A percentile compares a stretch with the other conserved stretches of the same genome.
Evolutionary conservation across 768 basidiomycete species (phyloP).

Genomic region (Cubamyces lactineus): DNA sequence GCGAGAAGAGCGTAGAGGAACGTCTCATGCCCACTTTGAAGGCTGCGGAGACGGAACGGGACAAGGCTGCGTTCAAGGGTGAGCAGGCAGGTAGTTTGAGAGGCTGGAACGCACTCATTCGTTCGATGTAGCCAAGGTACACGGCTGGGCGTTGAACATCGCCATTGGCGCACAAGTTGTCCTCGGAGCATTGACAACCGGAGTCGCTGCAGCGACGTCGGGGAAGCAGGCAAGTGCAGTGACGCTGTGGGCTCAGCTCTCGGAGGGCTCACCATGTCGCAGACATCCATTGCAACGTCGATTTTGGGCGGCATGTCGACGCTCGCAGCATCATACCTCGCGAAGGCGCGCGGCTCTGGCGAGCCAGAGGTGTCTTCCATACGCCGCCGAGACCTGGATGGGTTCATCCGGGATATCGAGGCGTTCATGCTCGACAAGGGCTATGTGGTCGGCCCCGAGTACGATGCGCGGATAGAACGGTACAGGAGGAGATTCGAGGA

Average conservation of each 20-base stretch:
- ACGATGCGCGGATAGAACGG: slow-evolving; percentile 33
- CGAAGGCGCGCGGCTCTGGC: slow-evolving; percentile 66
- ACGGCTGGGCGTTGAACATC: slow-evolving; percentile 41
- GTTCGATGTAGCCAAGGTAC: slow-evolving; percentile 35
- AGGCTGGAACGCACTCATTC: neutral
- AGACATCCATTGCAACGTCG: slow-evolving; percentile 45
- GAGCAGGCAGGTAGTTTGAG: slow-evolving; percentile 18
- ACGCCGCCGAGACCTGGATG: slow-evolving; percentile 62
- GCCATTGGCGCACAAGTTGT: slow-evolving; percentile 68
- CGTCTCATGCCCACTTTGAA: slow-evolving; percentile 58
- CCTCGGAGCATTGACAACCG: slow-evolving; percentile 69
- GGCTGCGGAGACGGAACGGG: slow-evolving; percentile 48
- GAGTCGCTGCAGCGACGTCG: slow-evolving; percentile 54
- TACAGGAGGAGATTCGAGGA: slow-evolving; percentile 50
- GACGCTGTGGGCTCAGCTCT: neutral
- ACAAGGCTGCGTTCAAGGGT: slow-evolving; percentile 53
- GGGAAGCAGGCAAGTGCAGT: slow-evolving; percentile 25
- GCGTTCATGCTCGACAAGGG: slow-evolving; percentile 63
- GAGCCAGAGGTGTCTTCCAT: slow-evolving; percentile 68
- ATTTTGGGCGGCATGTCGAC: slow-evolving; percentile 65
- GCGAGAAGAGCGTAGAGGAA: slow-evolving; percentile 45
- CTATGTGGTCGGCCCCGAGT: slow-evolving; percentile 41
- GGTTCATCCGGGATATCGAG: slow-evolving; percentile 64
- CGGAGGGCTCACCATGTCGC: slow-evolving; percentile 31
- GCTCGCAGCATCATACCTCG: slow-evolving; percentile 71